These are phyloP conservation scores for Cladosporium halotolerans DNA, from an alignment of 2,329 filamentous ascomycete species.

Conservation along the genomic window DNA sequence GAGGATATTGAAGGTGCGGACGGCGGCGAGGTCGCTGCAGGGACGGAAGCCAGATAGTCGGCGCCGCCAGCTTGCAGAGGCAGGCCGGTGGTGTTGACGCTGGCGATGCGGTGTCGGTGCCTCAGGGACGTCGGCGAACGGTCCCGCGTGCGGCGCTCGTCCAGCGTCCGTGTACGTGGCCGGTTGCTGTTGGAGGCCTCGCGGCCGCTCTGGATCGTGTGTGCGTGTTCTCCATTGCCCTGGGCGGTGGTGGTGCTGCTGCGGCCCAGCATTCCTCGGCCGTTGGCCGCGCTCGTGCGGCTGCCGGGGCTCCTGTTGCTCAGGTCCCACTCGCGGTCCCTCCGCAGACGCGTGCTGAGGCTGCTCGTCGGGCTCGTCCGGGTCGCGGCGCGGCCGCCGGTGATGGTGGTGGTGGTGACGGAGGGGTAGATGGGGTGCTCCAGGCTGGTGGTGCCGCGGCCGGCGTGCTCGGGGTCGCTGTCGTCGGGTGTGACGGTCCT, in stretches of 20 bases:
- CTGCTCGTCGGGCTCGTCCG: constrained; percentile 3
- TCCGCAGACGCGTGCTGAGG: constrained; percentile 13
- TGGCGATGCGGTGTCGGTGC: constrained; percentile 57
- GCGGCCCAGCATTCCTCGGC: constrained; percentile 17
- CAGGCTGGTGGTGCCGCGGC: constrained; percentile 25
- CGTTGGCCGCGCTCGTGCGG: constrained; percentile 19
- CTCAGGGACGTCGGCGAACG: constrained; percentile 13
- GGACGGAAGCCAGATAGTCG: constrained; percentile 29
- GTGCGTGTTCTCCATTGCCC: constrained; percentile 22
- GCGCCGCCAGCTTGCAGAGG: constrained; percentile 37
- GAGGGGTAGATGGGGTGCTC: constrained; percentile 26
- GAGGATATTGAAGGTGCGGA: constrained; percentile 27
- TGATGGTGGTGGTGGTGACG: constrained; percentile 23
- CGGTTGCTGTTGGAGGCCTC: constrained; percentile 24
- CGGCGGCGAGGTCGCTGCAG: constrained; percentile 22
- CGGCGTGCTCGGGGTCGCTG: constrained; percentile 7
- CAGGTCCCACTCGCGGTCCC: constrained; percentile 16
- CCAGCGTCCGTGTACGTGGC: constrained; percentile 47
- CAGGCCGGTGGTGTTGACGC: constrained; percentile 59
- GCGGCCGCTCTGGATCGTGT: constrained; percentile 19
- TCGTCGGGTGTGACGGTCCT: constrained; percentile 12
- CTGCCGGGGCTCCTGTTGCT: constrained; percentile 18
- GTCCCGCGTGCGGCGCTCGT: constrained; percentile 38
- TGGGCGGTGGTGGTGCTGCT: constrained; percentile 18
- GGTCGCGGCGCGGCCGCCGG: constrained; percentile 11